phyloP scores from a whole-genome alignment of 352 stramenopile genomes.

The Phytopythium litorale region DNA sequence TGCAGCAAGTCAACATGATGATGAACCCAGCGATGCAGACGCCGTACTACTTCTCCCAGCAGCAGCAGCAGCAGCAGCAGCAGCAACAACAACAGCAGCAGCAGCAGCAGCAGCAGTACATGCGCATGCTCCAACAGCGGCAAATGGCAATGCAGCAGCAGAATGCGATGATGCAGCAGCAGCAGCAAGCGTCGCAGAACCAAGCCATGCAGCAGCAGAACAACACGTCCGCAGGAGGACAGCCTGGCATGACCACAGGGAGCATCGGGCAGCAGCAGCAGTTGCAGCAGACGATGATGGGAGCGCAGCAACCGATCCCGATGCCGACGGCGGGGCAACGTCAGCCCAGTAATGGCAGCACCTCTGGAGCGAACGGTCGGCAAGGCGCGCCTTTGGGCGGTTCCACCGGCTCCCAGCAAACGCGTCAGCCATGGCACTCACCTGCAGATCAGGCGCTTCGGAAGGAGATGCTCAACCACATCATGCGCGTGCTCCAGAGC shows the following conservation, averaged over 20 bases:
- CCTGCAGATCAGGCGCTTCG: conserved; percentile 65
- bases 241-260: background rate
- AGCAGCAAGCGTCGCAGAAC: conserved; percentile 33
- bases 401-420: conserved; percentile 17
- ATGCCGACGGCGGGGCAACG: conserved; percentile 25
- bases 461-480: conserved; percentile 88
- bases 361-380: conserved; percentile 15
- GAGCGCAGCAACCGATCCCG: conserved; percentile 12
- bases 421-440: conserved; percentile 64
- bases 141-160: conserved; percentile 37
- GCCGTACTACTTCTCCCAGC: conserved; percentile 61
- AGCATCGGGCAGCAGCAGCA: conserved; percentile 16
- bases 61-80: conserved; percentile 74
- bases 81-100: conserved; percentile 49
- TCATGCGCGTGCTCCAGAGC: conserved; percentile 94
- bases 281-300: conserved; percentile 34
- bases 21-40: conserved; percentile 52
- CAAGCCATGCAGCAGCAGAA: conserved; percentile 19
- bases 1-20: conserved; percentile 74
- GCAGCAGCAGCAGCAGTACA: conserved; percentile 36
- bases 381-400: conserved; percentile 15
- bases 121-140: conserved; percentile 58
- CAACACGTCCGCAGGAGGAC: conserved; percentile 11
- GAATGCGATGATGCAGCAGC: conserved; percentile 19
- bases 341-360: conserved; percentile 22